A percentile compares a stretch with the other conserved stretches of the same genome.
These are phyloP conservation scores for Coemansia sp. DNA, from an alignment of 192 early-diverging fungal species.

Conservation along the genomic window DNA sequence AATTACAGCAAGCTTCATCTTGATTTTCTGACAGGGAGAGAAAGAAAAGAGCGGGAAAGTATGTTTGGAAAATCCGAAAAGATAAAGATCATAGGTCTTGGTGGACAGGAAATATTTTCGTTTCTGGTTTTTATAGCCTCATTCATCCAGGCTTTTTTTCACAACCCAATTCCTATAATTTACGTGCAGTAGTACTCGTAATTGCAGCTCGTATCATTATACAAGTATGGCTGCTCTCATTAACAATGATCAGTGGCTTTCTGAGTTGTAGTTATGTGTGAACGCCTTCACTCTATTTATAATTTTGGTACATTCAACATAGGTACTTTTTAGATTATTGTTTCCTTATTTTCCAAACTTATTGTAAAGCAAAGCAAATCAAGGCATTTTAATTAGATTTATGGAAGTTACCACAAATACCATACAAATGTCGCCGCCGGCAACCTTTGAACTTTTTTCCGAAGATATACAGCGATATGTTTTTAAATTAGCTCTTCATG, in stretches of 20 bases:
- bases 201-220: background rate
- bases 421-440: too few relatives aligned
- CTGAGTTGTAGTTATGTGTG: background rate
- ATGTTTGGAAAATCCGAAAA: background rate
- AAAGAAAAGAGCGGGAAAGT: background rate
- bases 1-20: conserved; percentile 15
- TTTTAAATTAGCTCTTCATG: too few relatives aligned
- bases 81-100: background rate
- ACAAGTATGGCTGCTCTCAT: background rate
- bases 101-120: background rate
- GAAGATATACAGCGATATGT: too few relatives aligned
- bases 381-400: too few relatives aligned
- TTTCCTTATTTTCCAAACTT: too few relatives aligned
- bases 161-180: background rate
- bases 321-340: too few relatives aligned
- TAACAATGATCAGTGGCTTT: conserved; percentile 1
- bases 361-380: too few relatives aligned
- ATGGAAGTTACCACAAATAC: too few relatives aligned
- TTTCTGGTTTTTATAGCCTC: background rate
- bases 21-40: background rate
- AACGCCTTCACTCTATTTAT: background rate
- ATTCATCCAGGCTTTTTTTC: background rate
- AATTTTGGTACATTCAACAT: background rate
- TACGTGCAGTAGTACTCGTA: background rate
- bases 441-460: too few relatives aligned